Evolutionary conservation across 352 stramenopile species (phyloP).

Genomic region (Globisporangium radiosum): DNA sequence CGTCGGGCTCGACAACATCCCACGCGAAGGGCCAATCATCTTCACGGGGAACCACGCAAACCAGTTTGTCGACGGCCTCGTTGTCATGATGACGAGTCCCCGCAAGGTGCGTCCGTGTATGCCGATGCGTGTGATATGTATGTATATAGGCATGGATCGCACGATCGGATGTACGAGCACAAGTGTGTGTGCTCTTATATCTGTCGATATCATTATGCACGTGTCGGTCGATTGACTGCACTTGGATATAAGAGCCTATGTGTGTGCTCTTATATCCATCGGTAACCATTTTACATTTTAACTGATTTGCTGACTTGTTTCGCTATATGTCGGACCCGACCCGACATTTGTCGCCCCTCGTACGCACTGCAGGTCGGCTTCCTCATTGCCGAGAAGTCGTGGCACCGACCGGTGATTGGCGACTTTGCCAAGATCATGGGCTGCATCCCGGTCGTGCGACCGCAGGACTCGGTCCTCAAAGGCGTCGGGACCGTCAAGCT

Average conservation of each 20-base stretch:
- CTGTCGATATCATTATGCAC: too few relatives aligned
- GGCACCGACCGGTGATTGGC: constrained; percentile 91
- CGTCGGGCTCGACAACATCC: constrained; percentile 95
- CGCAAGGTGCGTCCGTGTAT: constrained; percentile 59
- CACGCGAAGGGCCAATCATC: constrained; percentile 93
- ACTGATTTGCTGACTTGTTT: not conserved
- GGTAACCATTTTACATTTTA: not conserved
- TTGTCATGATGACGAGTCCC: constrained; percentile 93
- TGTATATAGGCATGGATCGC: too few relatives aligned
- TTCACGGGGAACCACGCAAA: constrained; percentile 98
- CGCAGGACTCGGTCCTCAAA: constrained; percentile 87
- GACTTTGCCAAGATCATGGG: constrained; percentile 93
- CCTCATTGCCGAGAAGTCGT: constrained; percentile 97
- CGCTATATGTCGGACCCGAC: not conserved
- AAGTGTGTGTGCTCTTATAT: not conserved
- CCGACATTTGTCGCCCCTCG: not conserved
- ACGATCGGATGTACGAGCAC: too few relatives aligned
- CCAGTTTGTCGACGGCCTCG: constrained; percentile 97
- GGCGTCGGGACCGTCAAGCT: constrained; percentile 71
- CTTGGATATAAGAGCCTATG: not conserved
- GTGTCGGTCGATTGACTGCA: too few relatives aligned
- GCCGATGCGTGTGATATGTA: not conserved
- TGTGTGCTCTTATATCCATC: not conserved
- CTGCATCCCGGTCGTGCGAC: constrained; percentile 95
- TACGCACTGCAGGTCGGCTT: constrained; percentile 74